Conservation (phyloP, 345 rosid genomes). For the Rhizophora mangle region DNA sequence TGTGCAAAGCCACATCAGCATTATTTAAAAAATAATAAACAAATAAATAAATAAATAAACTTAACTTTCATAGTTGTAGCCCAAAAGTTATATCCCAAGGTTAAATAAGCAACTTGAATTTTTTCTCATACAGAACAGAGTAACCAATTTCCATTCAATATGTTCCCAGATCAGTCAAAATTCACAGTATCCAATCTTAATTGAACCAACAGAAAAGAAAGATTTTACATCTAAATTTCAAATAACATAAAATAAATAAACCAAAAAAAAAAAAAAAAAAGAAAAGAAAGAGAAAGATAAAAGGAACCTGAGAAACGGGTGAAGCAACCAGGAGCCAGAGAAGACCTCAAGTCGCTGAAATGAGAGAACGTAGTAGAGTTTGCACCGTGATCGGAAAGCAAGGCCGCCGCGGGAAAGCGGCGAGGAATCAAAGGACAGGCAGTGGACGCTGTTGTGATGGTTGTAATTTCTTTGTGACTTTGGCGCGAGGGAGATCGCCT, state of each 20-base stretch:
- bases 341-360: constrained; percentile 9
- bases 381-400: not conserved
- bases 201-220: too few species aligned
- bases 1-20: constrained; percentile 12
- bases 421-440: constrained; percentile 16
- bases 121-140: too few species aligned
- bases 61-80: not conserved
- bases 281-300: not conserved
- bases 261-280: not conserved
- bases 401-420: constrained; percentile 30
- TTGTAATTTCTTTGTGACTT: not conserved
- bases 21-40: constrained; percentile 9
- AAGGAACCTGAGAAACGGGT: constrained; percentile 40
- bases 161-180: too few species aligned
- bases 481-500: constrained; percentile 23
- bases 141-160: too few species aligned
- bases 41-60: not conserved
- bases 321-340: constrained; percentile 20
- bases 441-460: too few species aligned
- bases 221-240: too few species aligned
- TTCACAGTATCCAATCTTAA: too few species aligned
- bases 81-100: not conserved
- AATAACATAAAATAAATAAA: not conserved
- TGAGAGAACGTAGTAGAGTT: not conserved
- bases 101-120: too few species aligned